Conservation (phyloP, 495 filamentous ascomycete species). For the Tetracladium marchalianum region DNA sequence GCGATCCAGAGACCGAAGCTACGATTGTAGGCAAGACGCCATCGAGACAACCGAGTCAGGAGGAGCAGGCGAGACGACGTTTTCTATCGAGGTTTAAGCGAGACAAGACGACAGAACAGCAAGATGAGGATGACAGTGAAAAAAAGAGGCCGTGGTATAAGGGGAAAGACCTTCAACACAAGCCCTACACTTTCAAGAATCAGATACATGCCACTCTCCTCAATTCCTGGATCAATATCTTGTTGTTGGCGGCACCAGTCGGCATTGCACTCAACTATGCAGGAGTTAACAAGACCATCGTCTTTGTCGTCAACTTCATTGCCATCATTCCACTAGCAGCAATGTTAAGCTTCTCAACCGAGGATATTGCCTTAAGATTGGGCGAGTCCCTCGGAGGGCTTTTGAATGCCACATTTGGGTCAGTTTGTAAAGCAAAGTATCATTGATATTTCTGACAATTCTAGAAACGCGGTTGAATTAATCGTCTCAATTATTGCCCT, state of each 20-base stretch:
- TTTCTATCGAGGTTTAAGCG: constrained; percentile 3
- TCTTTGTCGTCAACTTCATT: constrained; percentile 85
- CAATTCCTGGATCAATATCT: constrained; percentile 74
- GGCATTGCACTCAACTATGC: constrained; percentile 67
- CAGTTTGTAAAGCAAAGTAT: constrained; percentile 19
- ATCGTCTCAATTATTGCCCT: constrained; percentile 86
- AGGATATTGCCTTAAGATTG: constrained; percentile 74
- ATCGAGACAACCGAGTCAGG: neutral
- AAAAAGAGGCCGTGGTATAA: constrained; percentile 25
- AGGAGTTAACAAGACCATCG: constrained; percentile 31
- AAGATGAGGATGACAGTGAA: constrained; percentile 25
- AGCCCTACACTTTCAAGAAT: constrained; percentile 50
- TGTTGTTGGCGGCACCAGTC: constrained; percentile 68
- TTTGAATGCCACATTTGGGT: constrained; percentile 84
- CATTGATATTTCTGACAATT: constrained; percentile 5
- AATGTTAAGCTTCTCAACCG: constrained; percentile 82
- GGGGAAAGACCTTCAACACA: constrained; percentile 27
- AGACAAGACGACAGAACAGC: constrained; percentile 3
- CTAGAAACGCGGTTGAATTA: constrained; percentile 79
- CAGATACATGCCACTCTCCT: constrained; percentile 65
- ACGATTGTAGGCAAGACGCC: neutral
- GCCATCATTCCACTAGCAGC: constrained; percentile 87
- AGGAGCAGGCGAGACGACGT: constrained; percentile 6
- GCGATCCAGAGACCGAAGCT: constrained; percentile 7
- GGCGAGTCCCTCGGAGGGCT: constrained; percentile 82